Percentiles rank a stretch among this genome's conserved stretches.
Evolutionary conservation across 257 asterid genomes (phyloP).

Genomic region (Lithospermum erythrorhizon): DNA sequence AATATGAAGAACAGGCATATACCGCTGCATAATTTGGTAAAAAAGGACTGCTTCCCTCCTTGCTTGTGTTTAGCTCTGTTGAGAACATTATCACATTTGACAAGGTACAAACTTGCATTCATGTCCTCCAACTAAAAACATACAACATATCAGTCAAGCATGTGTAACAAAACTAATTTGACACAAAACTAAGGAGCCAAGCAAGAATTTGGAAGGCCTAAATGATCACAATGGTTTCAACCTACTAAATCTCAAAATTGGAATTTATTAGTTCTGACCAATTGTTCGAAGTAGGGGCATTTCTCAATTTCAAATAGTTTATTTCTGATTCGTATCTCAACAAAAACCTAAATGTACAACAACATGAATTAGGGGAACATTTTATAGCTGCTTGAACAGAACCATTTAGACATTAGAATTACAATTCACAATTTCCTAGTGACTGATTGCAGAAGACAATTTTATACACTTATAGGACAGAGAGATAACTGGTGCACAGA

Average conservation of each 20-base stretch:
- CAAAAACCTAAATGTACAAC: background rate
- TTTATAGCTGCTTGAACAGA: background rate
- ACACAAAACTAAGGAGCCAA: background rate
- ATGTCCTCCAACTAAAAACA: slow-evolving; percentile 85
- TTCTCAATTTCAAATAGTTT: no score
- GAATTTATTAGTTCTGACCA: no score
- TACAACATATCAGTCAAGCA: background rate
- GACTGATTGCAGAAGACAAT: no score
- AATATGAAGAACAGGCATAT: slow-evolving; percentile 76
- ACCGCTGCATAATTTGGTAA: slow-evolving; percentile 93
- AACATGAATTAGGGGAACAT: background rate
- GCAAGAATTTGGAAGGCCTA: background rate
- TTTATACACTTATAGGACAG: no score
- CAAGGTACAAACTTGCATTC: slow-evolving; percentile 94
- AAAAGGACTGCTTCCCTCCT: slow-evolving; percentile 84
- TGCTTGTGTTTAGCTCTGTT: slow-evolving; percentile 77
- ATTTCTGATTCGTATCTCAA: background rate
- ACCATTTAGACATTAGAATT: background rate
- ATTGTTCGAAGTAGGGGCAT: no score
- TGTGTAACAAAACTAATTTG: background rate
- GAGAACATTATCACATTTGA: slow-evolving; percentile 86
- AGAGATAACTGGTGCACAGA: no score
- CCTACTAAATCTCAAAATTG: no score
- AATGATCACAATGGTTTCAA: background rate
- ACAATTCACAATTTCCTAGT: background rate